These are phyloP conservation scores for Aureobasidium lini DNA, from an alignment of 2,329 filamentous ascomycete species.

Conservation along the genomic window DNA sequence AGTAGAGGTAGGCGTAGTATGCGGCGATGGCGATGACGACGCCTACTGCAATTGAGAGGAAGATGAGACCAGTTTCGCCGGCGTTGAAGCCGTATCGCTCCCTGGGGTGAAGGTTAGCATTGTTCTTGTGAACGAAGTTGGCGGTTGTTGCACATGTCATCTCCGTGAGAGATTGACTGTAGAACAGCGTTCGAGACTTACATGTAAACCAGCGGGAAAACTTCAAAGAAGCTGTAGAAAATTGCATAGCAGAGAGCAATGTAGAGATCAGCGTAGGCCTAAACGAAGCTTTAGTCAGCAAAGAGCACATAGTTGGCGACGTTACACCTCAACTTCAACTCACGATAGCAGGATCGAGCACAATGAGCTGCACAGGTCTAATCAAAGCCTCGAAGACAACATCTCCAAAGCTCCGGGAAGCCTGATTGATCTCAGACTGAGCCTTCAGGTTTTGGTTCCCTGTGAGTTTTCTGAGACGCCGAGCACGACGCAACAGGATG, in stretches of 20 bases:
- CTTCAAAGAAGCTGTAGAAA: slow-evolving; percentile 49
- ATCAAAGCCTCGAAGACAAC: slow-evolving; percentile 49
- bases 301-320: not conserved
- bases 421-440: slow-evolving; percentile 55
- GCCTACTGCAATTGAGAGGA: slow-evolving; percentile 53
- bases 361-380: slow-evolving; percentile 53
- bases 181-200: not conserved
- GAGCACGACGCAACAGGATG: slow-evolving; percentile 52
- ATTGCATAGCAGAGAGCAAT: slow-evolving; percentile 39
- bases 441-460: slow-evolving; percentile 48
- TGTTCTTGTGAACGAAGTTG: too few species aligned
- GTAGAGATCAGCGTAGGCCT: slow-evolving; percentile 36
- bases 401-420: slow-evolving; percentile 38
- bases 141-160: too few species aligned
- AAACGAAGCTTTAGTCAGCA: slow-evolving; percentile 19
- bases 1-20: slow-evolving; percentile 22
- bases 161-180: too few species aligned
- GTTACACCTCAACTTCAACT: not conserved
- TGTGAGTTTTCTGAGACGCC: slow-evolving; percentile 51
- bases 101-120: too few species aligned
- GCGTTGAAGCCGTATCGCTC: slow-evolving; percentile 52
- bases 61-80: slow-evolving; percentile 52
- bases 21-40: slow-evolving; percentile 43
- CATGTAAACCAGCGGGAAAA: not conserved
- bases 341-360: slow-evolving; percentile 48